Evolutionary conservation across 2,329 filamentous ascomycete species (phyloP).

Genomic region (Mollisiaceae sp.): DNA sequence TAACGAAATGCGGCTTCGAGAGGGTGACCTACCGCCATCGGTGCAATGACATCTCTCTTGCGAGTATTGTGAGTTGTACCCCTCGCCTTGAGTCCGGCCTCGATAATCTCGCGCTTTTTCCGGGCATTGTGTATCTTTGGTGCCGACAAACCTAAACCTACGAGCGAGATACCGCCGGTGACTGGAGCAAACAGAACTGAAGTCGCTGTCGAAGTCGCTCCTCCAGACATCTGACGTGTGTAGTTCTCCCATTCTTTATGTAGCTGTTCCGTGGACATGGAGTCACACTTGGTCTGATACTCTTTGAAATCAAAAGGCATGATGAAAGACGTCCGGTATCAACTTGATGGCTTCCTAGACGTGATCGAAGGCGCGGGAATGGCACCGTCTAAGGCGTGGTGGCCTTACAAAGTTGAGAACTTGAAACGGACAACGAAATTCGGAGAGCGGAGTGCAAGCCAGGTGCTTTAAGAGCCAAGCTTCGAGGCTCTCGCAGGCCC

Average conservation of each 20-base stretch:
- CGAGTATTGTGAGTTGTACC: constrained; percentile 46
- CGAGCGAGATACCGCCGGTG: constrained; percentile 47
- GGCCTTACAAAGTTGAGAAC: background rate
- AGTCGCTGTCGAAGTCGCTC: constrained; percentile 48
- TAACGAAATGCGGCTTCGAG: too few species aligned
- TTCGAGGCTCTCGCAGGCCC: background rate
- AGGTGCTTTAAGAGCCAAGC: constrained; percentile 1
- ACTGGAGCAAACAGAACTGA: constrained; percentile 46
- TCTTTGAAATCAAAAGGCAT: constrained; percentile 50
- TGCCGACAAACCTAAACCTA: constrained; percentile 47
- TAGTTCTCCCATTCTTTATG: constrained; percentile 51
- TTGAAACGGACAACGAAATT: background rate
- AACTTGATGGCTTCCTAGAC: background rate
- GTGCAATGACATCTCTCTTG: constrained; percentile 49
- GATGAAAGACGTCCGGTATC: constrained; percentile 1
- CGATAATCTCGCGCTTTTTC: constrained; percentile 50
- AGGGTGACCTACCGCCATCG: constrained; percentile 41
- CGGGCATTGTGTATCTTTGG: constrained; percentile 50
- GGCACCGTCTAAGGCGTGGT: background rate
- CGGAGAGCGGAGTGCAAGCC: background rate
- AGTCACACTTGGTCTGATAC: constrained; percentile 48
- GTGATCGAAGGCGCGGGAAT: background rate
- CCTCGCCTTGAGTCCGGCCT: constrained; percentile 45
- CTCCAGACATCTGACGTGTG: constrained; percentile 48
- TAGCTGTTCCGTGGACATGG: constrained; percentile 45